Conservation (phyloP, 768 basidiomycete genomes). For the Tremella fuciformis region DNA sequence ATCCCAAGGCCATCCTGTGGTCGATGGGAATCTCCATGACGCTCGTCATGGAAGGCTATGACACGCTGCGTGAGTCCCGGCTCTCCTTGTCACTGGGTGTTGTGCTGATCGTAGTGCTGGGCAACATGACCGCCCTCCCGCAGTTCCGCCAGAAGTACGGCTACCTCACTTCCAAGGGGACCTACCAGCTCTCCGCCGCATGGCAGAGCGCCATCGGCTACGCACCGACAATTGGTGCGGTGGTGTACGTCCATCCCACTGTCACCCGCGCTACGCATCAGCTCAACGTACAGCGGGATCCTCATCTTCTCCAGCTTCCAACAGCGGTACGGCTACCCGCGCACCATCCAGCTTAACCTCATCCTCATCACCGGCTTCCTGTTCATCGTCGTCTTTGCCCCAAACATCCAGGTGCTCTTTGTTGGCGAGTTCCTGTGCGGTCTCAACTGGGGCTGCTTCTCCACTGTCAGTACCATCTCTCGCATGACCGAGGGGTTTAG, state of each 20-base stretch:
- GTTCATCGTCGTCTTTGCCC: slow-evolving; percentile 25
- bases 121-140: slow-evolving; percentile 26
- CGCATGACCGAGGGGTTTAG: background rate
- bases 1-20: slow-evolving; percentile 13
- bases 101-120: background rate
- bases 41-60: slow-evolving; percentile 27
- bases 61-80: background rate
- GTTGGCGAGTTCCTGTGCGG: slow-evolving; percentile 37
- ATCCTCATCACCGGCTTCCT: slow-evolving; percentile 13
- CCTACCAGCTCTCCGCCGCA: slow-evolving; percentile 42
- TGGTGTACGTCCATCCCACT: slow-evolving; percentile 11
- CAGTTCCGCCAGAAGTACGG: slow-evolving; percentile 26
- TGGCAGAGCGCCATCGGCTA: slow-evolving; percentile 50
- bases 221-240: slow-evolving; percentile 30
- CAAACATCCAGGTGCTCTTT: slow-evolving; percentile 16
- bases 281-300: slow-evolving; percentile 16
- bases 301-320: slow-evolving; percentile 11
- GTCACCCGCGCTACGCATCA: slow-evolving; percentile 25
- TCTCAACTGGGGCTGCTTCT: slow-evolving; percentile 35
- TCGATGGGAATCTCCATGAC: slow-evolving; percentile 3
- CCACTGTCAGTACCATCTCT: background rate
- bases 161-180: slow-evolving; percentile 26
- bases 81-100: too few relatives aligned
- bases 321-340: slow-evolving; percentile 21
- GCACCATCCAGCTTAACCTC: slow-evolving; percentile 4